phyloP scores from a whole-genome alignment of 495 filamentous ascomycete species.

The Pyrenula massariospora region DNA sequence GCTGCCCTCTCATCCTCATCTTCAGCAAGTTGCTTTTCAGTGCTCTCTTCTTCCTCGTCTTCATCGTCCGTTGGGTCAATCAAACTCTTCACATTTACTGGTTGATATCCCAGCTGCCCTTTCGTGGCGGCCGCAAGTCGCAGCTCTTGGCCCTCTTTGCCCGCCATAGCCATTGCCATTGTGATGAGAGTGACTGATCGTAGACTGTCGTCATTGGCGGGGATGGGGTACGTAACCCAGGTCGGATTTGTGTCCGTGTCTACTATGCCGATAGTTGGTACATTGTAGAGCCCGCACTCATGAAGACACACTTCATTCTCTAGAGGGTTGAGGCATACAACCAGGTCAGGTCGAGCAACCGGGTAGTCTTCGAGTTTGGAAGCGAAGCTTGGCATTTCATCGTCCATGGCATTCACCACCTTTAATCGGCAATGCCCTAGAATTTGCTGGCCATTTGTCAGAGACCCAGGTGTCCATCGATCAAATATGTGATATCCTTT shows the following conservation, averaged over 20 bases:
- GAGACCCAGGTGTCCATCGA: slow-evolving; percentile 81
- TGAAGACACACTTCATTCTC: slow-evolving; percentile 87
- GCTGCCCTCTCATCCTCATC: not conserved
- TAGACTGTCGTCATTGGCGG: slow-evolving; percentile 92
- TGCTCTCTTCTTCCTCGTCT: slow-evolving; percentile 7
- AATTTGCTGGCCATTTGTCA: slow-evolving; percentile 89
- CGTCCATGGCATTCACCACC: slow-evolving; percentile 61
- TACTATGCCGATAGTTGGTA: slow-evolving; percentile 89
- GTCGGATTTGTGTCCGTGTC: slow-evolving; percentile 90
- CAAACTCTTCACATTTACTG: slow-evolving; percentile 16
- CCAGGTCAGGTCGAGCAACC: slow-evolving; percentile 73
- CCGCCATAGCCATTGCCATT: slow-evolving; percentile 74
- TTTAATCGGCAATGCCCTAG: slow-evolving; percentile 52
- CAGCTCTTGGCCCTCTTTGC: slow-evolving; percentile 58
- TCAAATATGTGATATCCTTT: slow-evolving; percentile 82
- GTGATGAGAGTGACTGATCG: slow-evolving; percentile 71
- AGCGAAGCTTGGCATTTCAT: slow-evolving; percentile 52
- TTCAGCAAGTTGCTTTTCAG: not conserved
- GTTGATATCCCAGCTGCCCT: slow-evolving; percentile 47
- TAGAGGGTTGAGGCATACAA: slow-evolving; percentile 81
- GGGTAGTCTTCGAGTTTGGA: slow-evolving; percentile 43
- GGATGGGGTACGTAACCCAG: slow-evolving; percentile 93
- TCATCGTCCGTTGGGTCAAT: not conserved
- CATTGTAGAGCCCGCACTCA: slow-evolving; percentile 76
- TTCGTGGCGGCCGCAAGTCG: slow-evolving; percentile 48